Base-by-base conservation (phyloP, 305 asterid genomes). In the Fraxinus ornus region DNA sequence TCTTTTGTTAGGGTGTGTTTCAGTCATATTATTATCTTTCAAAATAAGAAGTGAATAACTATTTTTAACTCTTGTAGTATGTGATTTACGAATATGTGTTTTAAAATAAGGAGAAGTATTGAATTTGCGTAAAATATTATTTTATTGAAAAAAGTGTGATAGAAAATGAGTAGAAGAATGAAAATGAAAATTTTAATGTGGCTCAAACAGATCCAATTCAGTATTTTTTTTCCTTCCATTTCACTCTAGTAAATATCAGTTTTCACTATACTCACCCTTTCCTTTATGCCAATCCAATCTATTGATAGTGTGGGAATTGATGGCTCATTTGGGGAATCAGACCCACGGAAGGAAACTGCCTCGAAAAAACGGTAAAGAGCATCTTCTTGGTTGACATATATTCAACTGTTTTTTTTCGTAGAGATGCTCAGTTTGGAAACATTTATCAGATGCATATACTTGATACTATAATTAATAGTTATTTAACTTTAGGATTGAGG, bases 301-400 rank as follows among this genome's bases (percentile, higher is more conserved):
- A 26, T 78, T 87, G 78, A 13, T 75, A 95, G 98, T 85, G 90
- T 72, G 81, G 96, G 90, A 37, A 83, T 90, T 88, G 97, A 92
- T 75, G 95, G 93, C 75, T 91, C 96, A 10, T 85, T 87, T 86
- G 97, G 86, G 57, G 92, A 87, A 70, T 83, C 89, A 24, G 92
- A 84, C 26, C 75, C 21, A 68, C 74, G 55, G 37, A 89, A 84
- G 85, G 88, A 84, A 77, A 77, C 84, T 68, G 79, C 87, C 78
- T 81, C 95, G 21, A 92, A 91, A 85, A 95, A 95, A 87, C 84
- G 98, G 98, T 95, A 87, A 79, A 13, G 33, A 52, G 21, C 41
- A 30, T 30, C 7, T 70, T 30, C 75, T 70, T 15, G 21, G 17
- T 30, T 30, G 5, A 3, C 41, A 5, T 30, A 70, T 35, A 4